Evolutionary conservation across 768 basidiomycete genomes (phyloP), one percentile per base, ranked within the genome.

Genomic region (Hortiboletus flavorubellus): DNA sequence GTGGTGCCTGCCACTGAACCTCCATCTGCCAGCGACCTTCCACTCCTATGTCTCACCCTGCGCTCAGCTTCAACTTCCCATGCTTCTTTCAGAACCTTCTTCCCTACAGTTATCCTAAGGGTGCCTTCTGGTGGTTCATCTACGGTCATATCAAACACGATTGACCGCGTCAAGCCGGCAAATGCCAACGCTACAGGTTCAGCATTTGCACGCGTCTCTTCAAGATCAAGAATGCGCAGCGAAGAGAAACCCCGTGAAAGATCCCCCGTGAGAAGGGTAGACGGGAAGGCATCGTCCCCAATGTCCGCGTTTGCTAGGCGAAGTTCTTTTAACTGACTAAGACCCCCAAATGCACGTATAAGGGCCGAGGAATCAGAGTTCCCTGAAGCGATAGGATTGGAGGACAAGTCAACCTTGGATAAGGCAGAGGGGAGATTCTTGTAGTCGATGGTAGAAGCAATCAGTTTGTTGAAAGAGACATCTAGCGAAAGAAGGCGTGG

Each of bases 31-130:
- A 59, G 51, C 49, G 72, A 68, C 46, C 70, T 73, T 30, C 68
- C 72, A 42, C 60, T 68, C 35, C 76, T 76, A n/a, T 67, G 68
- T 52, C 77, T 80, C 4, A 74, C 62, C 44, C 79, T 76, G 46
- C 76, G 72, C 63, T 93, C 90, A 16, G 83, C 74, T 65, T 89
- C 89, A 12, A 93, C 59, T 65, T 93, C 91, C 91, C 91, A 92
- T 33, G 80, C 69, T 68, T 93, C 91, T 64, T 83, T 84, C 53
- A 87, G 63, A 26, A 89, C 73, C 59, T 77, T 78, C 72, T 89
- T 90, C 15, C 90, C 91, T 2, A 90, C 76, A 16, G 84, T 73
- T 18, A 92, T 73, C 46, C 78, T 77, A 3, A 80, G 64, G 0
- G 79, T 73, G 16, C 84, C 85, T 38, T 74, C 73, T 4, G 76